phyloP scores from a whole-genome alignment of 2,329 filamentous ascomycete genomes.

The Nothophoma quercina region DNA sequence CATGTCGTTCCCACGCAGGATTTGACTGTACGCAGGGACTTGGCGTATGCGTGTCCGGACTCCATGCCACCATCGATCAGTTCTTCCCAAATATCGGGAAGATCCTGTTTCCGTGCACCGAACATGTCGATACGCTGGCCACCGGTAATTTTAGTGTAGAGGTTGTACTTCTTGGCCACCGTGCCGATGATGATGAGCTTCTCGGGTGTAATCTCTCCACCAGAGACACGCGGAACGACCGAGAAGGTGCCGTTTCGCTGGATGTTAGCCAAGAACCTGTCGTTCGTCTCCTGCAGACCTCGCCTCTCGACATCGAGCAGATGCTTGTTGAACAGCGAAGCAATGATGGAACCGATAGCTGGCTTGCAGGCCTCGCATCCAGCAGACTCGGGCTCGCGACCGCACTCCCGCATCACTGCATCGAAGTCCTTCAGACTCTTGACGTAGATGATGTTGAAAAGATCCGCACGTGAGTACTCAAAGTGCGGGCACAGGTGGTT shows the following conservation, averaged over 20 bases:
- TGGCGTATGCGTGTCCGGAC: conserved; percentile 89
- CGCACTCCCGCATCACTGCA: conserved; percentile 80
- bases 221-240: conserved; percentile 82
- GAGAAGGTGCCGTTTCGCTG: conserved; percentile 92
- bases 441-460: conserved; percentile 89
- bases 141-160: conserved; percentile 93
- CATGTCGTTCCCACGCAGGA: conserved; percentile 90
- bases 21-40: conserved; percentile 88
- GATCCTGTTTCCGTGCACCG: conserved; percentile 85
- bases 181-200: conserved; percentile 83
- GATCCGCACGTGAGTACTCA: conserved; percentile 79
- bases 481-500: conserved; percentile 90
- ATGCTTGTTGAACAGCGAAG: conserved; percentile 83
- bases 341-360: conserved; percentile 78
- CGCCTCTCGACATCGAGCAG: conserved; percentile 75
- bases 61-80: conserved; percentile 87
- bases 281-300: conserved; percentile 89
- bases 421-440: conserved; percentile 76
- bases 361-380: conserved; percentile 92
- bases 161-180: conserved; percentile 81
- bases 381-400: conserved; percentile 73
- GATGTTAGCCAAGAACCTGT: conserved; percentile 86
- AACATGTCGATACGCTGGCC: conserved; percentile 94
- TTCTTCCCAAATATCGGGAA: conserved; percentile 81
- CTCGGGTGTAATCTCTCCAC: conserved; percentile 86